Evolutionary conservation across 805 yeast genomes (phyloP).

Genomic region (Starmerella riodocensis): DNA sequence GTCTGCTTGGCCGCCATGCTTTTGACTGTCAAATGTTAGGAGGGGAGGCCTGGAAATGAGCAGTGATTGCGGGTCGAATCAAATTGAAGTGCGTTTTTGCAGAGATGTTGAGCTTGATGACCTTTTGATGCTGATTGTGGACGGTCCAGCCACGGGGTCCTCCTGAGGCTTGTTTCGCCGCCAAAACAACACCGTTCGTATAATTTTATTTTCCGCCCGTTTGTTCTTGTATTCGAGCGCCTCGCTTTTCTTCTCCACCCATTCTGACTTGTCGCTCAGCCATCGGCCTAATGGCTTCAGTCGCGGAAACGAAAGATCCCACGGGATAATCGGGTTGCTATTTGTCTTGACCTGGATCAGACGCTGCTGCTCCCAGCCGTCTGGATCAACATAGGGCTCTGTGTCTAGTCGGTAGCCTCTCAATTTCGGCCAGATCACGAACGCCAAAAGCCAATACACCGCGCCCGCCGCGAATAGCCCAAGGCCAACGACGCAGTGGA

Average conservation of each 20-base stretch:
- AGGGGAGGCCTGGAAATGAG: too few species aligned
- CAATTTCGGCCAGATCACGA: slow-evolving; percentile 40
- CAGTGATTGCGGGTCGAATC: too few species aligned
- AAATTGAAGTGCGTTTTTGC: too few species aligned
- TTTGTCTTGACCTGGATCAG: neutral
- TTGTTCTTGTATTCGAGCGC: neutral
- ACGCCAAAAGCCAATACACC: slow-evolving; percentile 57
- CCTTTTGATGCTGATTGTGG: too few species aligned
- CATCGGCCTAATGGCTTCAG: neutral
- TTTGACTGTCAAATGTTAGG: too few species aligned
- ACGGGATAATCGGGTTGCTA: neutral
- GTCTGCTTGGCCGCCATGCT: too few species aligned
- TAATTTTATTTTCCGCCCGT: neutral
- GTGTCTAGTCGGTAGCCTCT: slow-evolving; percentile 20
- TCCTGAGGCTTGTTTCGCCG: neutral
- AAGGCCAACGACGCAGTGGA: slow-evolving; percentile 73
- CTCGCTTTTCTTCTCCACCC: neutral
- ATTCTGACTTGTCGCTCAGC: neutral
- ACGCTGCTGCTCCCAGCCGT: slow-evolving; percentile 11
- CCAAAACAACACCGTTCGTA: neutral
- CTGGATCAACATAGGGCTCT: slow-evolving; percentile 7
- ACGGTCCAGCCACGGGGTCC: too few species aligned
- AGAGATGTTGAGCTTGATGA: too few species aligned
- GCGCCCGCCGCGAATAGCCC: slow-evolving; percentile 48
- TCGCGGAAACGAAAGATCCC: neutral